Evolutionary conservation across 352 stramenopile genomes (phyloP), one percentile per base, ranked within the genome.

Genomic region (Phytopythium montanum): DNA sequence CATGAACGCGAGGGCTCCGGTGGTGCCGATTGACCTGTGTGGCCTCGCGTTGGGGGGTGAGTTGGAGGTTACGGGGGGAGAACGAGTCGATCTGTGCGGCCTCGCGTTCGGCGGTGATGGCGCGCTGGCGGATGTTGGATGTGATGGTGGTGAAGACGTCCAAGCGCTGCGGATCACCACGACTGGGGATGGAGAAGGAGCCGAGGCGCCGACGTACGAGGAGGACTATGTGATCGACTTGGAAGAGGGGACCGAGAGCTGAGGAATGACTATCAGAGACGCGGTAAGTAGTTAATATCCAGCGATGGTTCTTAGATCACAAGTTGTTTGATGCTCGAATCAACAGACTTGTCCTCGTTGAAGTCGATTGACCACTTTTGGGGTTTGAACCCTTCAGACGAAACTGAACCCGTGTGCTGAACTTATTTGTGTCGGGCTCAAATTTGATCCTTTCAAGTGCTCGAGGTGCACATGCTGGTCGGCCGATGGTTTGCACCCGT

Each of bases 161-260:
- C 16, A 46, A 34, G 28, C 34, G 9, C 13, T 19, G 13, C 2
- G 28, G 28, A 29, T 51, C 21, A 34, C 10, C 5, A 9, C 6
- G 2, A 8, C 19, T 45, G 18, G n/a, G 18, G 5, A 45, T 21
- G 39, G 13, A 13, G 12, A 25, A 45, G 10, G 21, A 12, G 10
- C 6, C 14, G 54, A 55, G 0, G 54, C 65, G 2, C 59, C 61
- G n/a, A n/a, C n/a, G 1, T 65, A 68, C 21, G 66, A 76, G 55
- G 70, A 81, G 46, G 66, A 75, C 34, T 87, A 89, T 59, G 62
- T 76, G 29, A 81, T 86, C 25, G 55, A 57, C 33, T 65, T 85
- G 16, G 60, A 75, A 29, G 69, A 63, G 21, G 29, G 19, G 16
- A n/a, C 13, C 16, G 7, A n/a, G 18, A 18, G 2, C 34, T 49